Evolutionary conservation across 495 filamentous ascomycete genomes (phyloP).

Genomic region (Cladorrhinum samala): DNA sequence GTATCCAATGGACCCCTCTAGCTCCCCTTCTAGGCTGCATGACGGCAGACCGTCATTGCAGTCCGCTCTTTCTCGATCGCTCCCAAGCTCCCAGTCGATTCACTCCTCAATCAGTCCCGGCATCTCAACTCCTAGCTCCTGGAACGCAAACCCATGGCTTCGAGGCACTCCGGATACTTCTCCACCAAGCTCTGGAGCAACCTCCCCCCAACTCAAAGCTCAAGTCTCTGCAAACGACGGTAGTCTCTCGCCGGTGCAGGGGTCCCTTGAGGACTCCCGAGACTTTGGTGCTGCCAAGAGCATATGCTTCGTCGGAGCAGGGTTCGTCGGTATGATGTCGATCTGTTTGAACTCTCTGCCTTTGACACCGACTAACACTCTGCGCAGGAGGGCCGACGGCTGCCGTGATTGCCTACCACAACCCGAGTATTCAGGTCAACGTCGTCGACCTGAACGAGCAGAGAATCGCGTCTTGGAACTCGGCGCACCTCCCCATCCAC

Average conservation of each 20-base stretch:
- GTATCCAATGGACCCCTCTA: conserved; percentile 9
- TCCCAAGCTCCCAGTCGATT: conserved; percentile 23
- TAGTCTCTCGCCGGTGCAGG: conserved; percentile 5
- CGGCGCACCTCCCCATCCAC: conserved; percentile 66
- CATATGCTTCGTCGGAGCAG: conserved; percentile 31
- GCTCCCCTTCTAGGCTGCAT: background rate
- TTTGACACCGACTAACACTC: conserved; percentile 1
- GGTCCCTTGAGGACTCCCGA: background rate
- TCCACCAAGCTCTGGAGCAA: conserved; percentile 18
- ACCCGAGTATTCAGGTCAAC: conserved; percentile 59
- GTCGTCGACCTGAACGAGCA: conserved; percentile 63
- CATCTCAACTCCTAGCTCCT: conserved; percentile 15
- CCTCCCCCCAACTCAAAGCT: conserved; percentile 20
- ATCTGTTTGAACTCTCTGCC: background rate
- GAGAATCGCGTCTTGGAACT: conserved; percentile 69
- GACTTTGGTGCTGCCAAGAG: conserved; percentile 37
- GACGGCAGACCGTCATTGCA: background rate
- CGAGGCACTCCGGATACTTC: conserved; percentile 19
- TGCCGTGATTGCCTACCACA: conserved; percentile 66
- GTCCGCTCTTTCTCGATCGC: conserved; percentile 12
- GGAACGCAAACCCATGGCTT: conserved; percentile 18
- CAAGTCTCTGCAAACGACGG: conserved; percentile 5
- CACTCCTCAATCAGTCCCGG: conserved; percentile 20
- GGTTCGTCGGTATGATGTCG: conserved; percentile 24
- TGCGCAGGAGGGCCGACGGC: conserved; percentile 64